phyloP scores from a whole-genome alignment of 2,329 filamentous ascomycete species.

The Immersiporthe knoxdaviesiana region DNA sequence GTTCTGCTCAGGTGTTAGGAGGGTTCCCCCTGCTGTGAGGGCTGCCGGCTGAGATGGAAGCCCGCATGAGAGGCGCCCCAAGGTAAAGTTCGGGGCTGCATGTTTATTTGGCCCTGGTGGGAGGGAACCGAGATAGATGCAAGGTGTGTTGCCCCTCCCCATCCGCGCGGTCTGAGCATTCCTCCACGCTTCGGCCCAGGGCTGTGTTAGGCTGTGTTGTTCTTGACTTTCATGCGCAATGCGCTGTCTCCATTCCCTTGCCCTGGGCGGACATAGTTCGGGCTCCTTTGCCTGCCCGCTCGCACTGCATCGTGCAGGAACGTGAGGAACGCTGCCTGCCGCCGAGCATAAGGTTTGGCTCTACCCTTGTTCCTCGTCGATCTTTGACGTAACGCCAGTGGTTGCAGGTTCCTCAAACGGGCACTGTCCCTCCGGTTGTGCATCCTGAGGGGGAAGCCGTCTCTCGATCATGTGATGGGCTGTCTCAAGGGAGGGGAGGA shows the following conservation, averaged over 20 bases:
- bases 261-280: background rate
- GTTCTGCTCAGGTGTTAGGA: background rate
- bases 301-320: background rate
- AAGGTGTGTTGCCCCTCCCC: background rate
- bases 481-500: background rate
- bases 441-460: background rate
- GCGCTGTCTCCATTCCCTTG: background rate
- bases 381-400: conserved; percentile 4
- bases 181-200: background rate
- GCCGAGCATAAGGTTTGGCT: conserved; percentile 11
- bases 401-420: background rate
- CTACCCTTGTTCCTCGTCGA: conserved; percentile 1
- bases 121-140: too few species aligned
- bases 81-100: background rate
- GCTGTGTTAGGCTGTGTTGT: background rate
- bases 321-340: conserved; percentile 3
- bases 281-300: conserved; percentile 2
- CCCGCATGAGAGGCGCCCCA: background rate
- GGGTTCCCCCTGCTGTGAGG: background rate
- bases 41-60: background rate
- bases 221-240: conserved; percentile 4
- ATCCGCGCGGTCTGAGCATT: background rate
- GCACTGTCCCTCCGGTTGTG: background rate
- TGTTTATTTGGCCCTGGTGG: background rate
- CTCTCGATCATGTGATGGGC: background rate